Percentiles rank a stretch among this genome's conserved stretches.
Conservation (phyloP, 768 basidiomycete species). For the Lepiota venenata region DNA sequence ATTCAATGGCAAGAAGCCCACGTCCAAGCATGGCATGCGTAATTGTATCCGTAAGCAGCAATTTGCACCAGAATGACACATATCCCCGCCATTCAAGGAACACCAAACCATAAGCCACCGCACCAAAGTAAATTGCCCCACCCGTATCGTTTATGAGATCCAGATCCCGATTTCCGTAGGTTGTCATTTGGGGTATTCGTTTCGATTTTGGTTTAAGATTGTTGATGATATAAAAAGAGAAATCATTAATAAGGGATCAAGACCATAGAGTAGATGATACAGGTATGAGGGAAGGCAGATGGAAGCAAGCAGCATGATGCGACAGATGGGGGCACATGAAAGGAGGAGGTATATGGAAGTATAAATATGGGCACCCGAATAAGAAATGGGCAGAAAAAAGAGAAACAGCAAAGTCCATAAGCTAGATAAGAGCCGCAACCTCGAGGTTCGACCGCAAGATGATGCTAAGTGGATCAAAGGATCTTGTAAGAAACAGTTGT, state of each 20-base stretch:
- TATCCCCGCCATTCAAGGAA: background rate
- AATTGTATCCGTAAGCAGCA: background rate
- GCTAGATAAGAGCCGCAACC: conserved; percentile 62
- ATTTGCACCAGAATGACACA: background rate
- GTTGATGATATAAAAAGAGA: conserved; percentile 7
- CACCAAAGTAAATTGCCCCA: background rate
- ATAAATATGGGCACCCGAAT: conserved; percentile 4
- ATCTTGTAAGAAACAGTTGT: conserved; percentile 27
- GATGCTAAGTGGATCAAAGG: conserved; percentile 46
- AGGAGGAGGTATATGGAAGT: background rate
- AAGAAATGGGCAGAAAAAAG: background rate
- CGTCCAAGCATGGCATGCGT: no score
- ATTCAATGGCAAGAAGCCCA: no score
- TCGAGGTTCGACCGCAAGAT: conserved; percentile 64
- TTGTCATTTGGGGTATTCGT: background rate
- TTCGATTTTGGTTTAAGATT: conserved; percentile 6
- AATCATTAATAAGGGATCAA: conserved; percentile 9
- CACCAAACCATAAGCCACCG: background rate
- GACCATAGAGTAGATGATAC: conserved; percentile 8
- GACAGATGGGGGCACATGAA: background rate
- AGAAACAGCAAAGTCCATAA: conserved; percentile 10
- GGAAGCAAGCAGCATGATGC: conserved; percentile 3
- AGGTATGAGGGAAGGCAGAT: conserved; percentile 4
- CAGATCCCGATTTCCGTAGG: background rate
- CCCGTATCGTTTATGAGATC: background rate